Evolutionary conservation across 345 rosid genomes (phyloP).

Genomic region (Bruguiera parviflora): DNA sequence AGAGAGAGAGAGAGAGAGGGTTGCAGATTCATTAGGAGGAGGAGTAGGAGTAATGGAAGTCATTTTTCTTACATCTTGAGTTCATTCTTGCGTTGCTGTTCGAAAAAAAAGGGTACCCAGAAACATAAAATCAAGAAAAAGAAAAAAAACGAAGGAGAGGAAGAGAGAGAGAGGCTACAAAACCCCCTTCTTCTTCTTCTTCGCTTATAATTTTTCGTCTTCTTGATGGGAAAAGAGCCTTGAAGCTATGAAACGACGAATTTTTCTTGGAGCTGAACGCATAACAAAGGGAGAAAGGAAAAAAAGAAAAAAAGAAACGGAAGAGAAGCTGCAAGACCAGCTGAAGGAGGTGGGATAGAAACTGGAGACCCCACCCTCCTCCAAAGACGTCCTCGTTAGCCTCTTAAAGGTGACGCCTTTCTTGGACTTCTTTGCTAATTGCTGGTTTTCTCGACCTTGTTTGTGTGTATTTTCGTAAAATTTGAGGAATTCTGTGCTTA

Average conservation of each 20-base stretch:
- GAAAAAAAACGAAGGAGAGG: slow-evolving; percentile 8
- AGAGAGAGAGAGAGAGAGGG: too few species aligned
- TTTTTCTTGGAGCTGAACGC: background rate
- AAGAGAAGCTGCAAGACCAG: slow-evolving; percentile 55
- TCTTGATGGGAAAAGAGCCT: slow-evolving; percentile 9
- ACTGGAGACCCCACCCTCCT: slow-evolving; percentile 63
- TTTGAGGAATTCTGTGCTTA: slow-evolving; percentile 4
- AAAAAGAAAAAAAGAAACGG: slow-evolving; percentile 47
- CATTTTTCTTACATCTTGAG: slow-evolving; percentile 30
- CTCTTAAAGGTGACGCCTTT: slow-evolving; percentile 67
- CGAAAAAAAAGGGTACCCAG: slow-evolving; percentile 13
- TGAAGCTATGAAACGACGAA: slow-evolving; percentile 3
- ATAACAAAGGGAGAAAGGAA: background rate
- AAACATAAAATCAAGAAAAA: slow-evolving; percentile 6
- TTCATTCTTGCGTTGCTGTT: slow-evolving; percentile 35
- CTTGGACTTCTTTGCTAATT: slow-evolving; percentile 9
- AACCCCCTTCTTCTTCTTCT: background rate
- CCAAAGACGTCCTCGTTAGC: slow-evolving; percentile 72
- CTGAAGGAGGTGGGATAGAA: slow-evolving; percentile 85
- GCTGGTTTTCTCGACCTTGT: background rate
- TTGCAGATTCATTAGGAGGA: background rate
- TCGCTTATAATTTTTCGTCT: too few species aligned
- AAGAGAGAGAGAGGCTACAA: background rate
- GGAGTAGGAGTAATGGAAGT: background rate
- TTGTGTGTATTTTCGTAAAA: background rate